A percentile compares a stretch with the other conserved stretches of the same genome.
These are phyloP conservation scores for Metschnikowia sp. DNA, from an alignment of 805 yeast species.

Conservation along the genomic window DNA sequence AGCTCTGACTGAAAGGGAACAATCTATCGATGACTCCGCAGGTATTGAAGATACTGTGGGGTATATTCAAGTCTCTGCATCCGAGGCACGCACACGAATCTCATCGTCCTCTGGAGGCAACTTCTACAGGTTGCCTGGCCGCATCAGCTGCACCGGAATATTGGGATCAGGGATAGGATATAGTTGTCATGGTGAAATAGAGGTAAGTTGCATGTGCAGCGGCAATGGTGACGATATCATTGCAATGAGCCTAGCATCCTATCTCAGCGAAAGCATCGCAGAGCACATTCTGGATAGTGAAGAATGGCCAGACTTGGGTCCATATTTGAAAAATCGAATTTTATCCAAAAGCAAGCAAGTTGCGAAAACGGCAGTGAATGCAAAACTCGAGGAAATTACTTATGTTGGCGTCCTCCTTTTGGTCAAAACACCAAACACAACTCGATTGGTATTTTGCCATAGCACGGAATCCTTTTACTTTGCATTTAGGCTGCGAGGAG, in stretches of 20 bases:
- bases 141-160: constrained; percentile 54
- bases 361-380: constrained; percentile 13
- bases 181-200: constrained; percentile 13
- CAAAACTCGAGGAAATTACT: constrained; percentile 8
- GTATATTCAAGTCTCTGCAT: constrained; percentile 21
- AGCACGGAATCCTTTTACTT: constrained; percentile 22
- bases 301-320: constrained; percentile 19
- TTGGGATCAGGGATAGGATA: constrained; percentile 44
- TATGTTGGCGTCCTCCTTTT: constrained; percentile 34
- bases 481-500: constrained; percentile 17
- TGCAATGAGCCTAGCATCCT: constrained; percentile 36
- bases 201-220: constrained; percentile 41
- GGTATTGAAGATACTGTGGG: constrained; percentile 46
- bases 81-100: constrained; percentile 1
- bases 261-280: constrained; percentile 18
- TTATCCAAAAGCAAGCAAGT: constrained; percentile 8
- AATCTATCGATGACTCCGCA: not conserved
- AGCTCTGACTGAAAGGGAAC: too few species aligned
- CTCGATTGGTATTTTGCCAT: constrained; percentile 17
- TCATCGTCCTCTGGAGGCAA: constrained; percentile 56
- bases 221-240: constrained; percentile 60
- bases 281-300: constrained; percentile 8
- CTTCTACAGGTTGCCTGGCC: constrained; percentile 44
- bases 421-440: not conserved
- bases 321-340: constrained; percentile 18